Evolutionary conservation across 2,329 filamentous ascomycete species (phyloP), one percentile per base, ranked within the genome.

Genomic region (Bertia moriformis): DNA sequence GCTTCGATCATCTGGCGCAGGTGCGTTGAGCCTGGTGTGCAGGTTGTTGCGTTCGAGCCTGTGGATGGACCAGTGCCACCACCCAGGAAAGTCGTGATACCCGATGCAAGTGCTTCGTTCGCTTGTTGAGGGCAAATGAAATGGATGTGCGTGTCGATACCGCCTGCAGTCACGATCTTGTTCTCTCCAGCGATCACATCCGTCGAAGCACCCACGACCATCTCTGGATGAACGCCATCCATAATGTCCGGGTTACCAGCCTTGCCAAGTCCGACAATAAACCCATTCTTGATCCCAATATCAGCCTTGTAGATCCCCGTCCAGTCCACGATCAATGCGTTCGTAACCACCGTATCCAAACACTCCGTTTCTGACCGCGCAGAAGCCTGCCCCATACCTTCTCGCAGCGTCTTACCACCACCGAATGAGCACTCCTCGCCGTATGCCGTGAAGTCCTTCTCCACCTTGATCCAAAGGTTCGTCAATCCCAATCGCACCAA

Each of bases 191-290:
- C 86, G 53, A 96, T 78, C 17, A 95, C 85, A 63, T 96, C 89
- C 0, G 89, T 96, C 47, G 83, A 85, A 45, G 79, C 81, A 10
- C 89, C 89, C 7, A 95, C 75, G 2, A 94, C 64, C 77, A 96
- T 76, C 41, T 77, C 69, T 0, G 75, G 66, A 42, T 80, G 67
- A 4, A 96, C 85, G 3, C 84, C 84, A 20, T 91, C 81, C 89
- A 95, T 95, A 37, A 93, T 76, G 59, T 96, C 89, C n/a, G 89
- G 89, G 51, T 95, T 96, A 15, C 89, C 89, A 14, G 89, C 86
- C 60, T 96, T 95, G 43, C 89, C 89, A 48, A 96, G 89, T 1
- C 77, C 89, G 19, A 80, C 78, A 50, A 96, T 95, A 29, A 82
- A 55, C 2, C 89, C 88, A 48, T 87, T 61, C 58, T 93, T 94